Conservation (phyloP, 768 basidiomycete species). For the Boletus barrowsii region DNA sequence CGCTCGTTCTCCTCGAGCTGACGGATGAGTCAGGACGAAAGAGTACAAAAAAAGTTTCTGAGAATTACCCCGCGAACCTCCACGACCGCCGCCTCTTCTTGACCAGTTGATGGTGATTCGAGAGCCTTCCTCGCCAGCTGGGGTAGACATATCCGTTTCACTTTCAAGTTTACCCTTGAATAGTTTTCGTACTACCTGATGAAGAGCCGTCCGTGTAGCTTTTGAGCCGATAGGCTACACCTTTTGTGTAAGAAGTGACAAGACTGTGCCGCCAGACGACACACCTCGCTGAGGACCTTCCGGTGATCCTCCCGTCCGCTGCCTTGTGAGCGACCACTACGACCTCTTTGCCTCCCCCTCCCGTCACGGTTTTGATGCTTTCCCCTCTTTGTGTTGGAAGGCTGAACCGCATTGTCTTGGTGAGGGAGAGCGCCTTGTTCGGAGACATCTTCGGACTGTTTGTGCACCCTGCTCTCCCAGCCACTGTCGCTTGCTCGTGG, state of each 20-base stretch:
- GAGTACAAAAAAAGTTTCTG: background rate
- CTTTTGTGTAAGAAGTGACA: conserved; percentile 10
- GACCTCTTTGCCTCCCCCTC: conserved; percentile 43
- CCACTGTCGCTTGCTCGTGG: conserved; percentile 72
- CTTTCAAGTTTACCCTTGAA: conserved; percentile 85
- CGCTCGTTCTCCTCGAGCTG: conserved; percentile 39
- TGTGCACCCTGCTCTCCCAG: conserved; percentile 56
- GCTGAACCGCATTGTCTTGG: conserved; percentile 19
- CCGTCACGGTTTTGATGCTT: conserved; percentile 42
- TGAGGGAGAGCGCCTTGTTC: conserved; percentile 5
- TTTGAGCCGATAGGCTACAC: conserved; percentile 81
- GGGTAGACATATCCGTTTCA: conserved; percentile 59
- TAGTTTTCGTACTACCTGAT: conserved; percentile 73
- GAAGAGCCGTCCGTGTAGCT: conserved; percentile 74
- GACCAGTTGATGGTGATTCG: conserved; percentile 81
- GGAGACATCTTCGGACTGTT: conserved; percentile 26
- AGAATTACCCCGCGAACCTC: conserved; percentile 36
- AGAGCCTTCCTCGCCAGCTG: conserved; percentile 62
- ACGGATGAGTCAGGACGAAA: background rate
- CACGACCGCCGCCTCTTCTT: conserved; percentile 45
- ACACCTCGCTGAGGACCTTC: conserved; percentile 78
- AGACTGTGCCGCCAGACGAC: conserved; percentile 32
- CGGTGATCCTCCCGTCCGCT: conserved; percentile 60
- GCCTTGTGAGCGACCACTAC: conserved; percentile 39
- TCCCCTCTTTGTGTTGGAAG: conserved; percentile 31